Base-by-base conservation (phyloP, 228 moss, liverwort and hornwort species). In the Sphagnum fallax region DNA sequence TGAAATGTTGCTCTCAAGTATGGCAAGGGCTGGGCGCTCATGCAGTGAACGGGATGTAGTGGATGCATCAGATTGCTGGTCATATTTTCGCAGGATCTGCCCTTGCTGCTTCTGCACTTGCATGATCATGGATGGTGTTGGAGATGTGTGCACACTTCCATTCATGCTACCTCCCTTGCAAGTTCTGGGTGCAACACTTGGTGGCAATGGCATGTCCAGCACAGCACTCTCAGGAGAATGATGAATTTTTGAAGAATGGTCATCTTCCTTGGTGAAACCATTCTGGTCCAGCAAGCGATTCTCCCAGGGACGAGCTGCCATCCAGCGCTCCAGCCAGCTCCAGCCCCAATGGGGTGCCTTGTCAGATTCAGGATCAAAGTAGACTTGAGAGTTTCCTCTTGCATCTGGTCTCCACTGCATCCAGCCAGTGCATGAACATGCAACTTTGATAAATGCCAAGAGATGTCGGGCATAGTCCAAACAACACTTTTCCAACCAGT, bases 271-370 rank as follows among this genome's bases (percentile, higher is more conserved):
- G 5, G 94, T 95, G 71, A 76, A 63, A 51, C 71, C 69, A 70
- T 78, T 66, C 74, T 76, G 73, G 75, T 87, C 72, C 69, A 60
- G 47, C 82, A 81, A 65, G 79, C 92, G 92, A 63, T 90, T 95
- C 59, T 95, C 92, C 95, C 95, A 95, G 4, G 95, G 95, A 6
- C 95, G 85, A 5, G 92, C 95, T 52, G 95, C 90, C 95, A 95
- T 95, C 95, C 95, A 95, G 13, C 95, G 77, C 75, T 95, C 92
- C 4, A 95, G 75, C 95, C 95, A 95, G 64, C 90, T 95, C 95
- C 95, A 95, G 32, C 95, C 95, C 95, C 95, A 95, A 70, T 95
- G 95, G 62, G 82, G 74, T 15, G 86, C 88, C n/a, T 92, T 88
- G 10, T 86, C 84, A 66, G 81, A 88, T 4, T 88, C 83, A 55